Evolutionary conservation across 2,329 filamentous ascomycete species (phyloP), one percentile per base, ranked within the genome.

Genomic region (Cercospora sesami): DNA sequence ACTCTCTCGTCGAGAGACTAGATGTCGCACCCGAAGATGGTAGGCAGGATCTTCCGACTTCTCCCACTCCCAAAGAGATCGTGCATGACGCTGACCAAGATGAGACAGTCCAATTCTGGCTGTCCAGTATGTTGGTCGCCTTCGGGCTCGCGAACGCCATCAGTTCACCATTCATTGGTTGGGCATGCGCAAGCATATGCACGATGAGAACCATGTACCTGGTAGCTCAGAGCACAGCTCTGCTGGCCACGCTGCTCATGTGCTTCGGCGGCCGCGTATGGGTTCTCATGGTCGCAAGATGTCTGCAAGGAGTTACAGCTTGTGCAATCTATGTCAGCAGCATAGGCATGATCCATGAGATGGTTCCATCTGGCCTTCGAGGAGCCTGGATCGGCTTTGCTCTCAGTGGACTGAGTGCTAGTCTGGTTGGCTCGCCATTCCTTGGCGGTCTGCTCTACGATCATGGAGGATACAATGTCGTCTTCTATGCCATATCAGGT

Each of bases 281-380:
- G 42, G 7, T 48, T 1, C 42, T 48, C 42, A 48, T 48, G 1
- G 10, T 48, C 42, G 42, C 42, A 10, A 9, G 42, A 23, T 48
- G 42, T 28, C 26, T 58, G 53, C 53, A 58, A 4, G 53, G 53
- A 30, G 53, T 33, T 0, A 58, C 26, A n/a, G 53, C 53, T 16
- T 30, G 53, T 31, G 30, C 30, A 5, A 58, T 58, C 18, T 58
- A 58, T 58, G 30, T 58, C 53, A 58, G 53, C 30, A 58, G 26
- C 26, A 58, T 58, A n/a, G 53, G 53, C 30, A 58, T 58, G 53
- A 58, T 58, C n/a, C 23, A 30, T 33, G 53, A 58, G 23, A 28
- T 58, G 23, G 26, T 58, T 9, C 26, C 23, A 9, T 30, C 23
- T 9, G 23, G 26, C 53, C 14, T 33, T 9, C 53, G 53, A 14